Evolutionary conservation across 2,329 filamentous ascomycete species (phyloP).

Genomic region (Pseudogymnoascus sp.): DNA sequence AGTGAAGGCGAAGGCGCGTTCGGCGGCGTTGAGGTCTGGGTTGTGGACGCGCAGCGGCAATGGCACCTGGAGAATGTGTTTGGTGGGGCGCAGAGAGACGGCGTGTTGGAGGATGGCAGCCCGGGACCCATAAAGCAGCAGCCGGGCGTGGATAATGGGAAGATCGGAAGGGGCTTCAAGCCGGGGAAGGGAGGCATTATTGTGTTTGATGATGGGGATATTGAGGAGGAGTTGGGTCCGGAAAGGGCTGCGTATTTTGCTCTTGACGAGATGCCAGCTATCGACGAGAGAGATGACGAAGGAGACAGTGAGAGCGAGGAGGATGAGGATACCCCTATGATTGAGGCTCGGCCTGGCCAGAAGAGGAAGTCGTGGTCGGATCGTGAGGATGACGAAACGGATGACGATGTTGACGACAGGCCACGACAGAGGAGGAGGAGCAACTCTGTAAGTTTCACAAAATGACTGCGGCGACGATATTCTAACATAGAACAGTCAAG

Average conservation of each 20-base stretch:
- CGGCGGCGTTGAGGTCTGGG: conserved; percentile 89
- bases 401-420: conserved; percentile 65
- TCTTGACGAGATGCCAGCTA: conserved; percentile 83
- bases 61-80: conserved; percentile 96
- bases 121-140: conserved; percentile 43
- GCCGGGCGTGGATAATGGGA: conserved; percentile 64
- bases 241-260: conserved; percentile 80
- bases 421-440: conserved; percentile 76
- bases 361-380: conserved; percentile 79
- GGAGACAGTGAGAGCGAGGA: conserved; percentile 51
- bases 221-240: conserved; percentile 67
- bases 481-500: conserved; percentile 43
- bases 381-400: conserved; percentile 55
- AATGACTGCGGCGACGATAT: background rate
- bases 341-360: conserved; percentile 49
- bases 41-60: conserved; percentile 82
- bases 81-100: conserved; percentile 52
- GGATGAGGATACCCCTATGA: conserved; percentile 41
- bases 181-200: conserved; percentile 81
- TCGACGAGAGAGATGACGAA: conserved; percentile 66
- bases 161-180: conserved; percentile 63
- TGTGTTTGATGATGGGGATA: conserved; percentile 93
- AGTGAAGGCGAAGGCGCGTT: conserved; percentile 56
- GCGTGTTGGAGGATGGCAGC: conserved; percentile 37
- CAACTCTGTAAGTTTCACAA: conserved; percentile 61